Conservation (phyloP, 441 rosid species). For the Arabidopsis lyrata region DNA sequence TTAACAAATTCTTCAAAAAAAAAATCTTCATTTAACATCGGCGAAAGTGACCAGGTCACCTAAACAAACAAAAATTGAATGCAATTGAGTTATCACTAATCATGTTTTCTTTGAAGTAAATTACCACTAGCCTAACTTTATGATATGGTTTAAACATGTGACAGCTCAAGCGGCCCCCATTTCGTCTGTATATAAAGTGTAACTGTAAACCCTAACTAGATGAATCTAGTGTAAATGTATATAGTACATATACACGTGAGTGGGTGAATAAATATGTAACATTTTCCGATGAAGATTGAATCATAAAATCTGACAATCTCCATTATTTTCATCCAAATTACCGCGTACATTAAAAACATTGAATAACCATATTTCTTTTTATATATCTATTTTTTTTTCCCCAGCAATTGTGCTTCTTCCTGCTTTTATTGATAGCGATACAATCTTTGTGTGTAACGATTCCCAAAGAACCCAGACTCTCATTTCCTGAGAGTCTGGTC, state of each 20-base stretch:
- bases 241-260: conserved; percentile 37
- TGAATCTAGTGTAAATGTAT: conserved; percentile 29
- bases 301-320: conserved; percentile 45
- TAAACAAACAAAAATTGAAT: background rate
- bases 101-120: too few relatives aligned
- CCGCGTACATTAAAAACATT: conserved; percentile 24
- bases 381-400: background rate
- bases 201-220: conserved; percentile 40
- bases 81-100: background rate
- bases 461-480: conserved; percentile 29
- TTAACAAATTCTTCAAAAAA: too few relatives aligned
- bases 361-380: background rate
- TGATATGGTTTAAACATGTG: background rate
- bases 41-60: background rate
- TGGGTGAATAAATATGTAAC: conserved; percentile 36
- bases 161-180: conserved; percentile 21
- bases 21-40: too few relatives aligned
- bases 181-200: conserved; percentile 15
- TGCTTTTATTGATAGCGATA: background rate
- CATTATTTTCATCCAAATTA: conserved; percentile 38
- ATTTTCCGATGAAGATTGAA: conserved; percentile 48
- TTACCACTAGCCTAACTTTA: background rate
- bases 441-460: conserved; percentile 2
- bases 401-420: conserved; percentile 6
- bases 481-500: conserved; percentile 47